Percentiles rank a stretch among this genome's conserved stretches.
phyloP scores from a whole-genome alignment of 1,139 yeast species.

The Magnusiomyces ingens region DNA sequence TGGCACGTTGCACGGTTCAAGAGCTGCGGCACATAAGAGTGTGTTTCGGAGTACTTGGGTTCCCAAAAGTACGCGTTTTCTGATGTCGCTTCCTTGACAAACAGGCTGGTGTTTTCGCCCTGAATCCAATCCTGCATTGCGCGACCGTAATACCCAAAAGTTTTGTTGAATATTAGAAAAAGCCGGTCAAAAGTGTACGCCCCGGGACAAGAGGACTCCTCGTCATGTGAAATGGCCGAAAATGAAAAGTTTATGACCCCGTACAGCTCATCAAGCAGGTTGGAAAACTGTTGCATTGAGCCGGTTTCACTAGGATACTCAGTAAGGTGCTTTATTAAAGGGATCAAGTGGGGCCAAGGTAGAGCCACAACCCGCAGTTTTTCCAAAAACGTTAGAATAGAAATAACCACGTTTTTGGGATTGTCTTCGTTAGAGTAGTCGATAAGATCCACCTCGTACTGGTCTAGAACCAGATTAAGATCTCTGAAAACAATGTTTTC shows the following conservation, averaged over 20 bases:
- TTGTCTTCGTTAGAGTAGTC: not conserved
- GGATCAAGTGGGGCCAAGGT: not conserved
- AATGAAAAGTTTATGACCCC: not conserved
- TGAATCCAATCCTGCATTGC: conserved; percentile 3
- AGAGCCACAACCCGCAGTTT: not conserved
- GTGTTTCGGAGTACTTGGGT: not conserved
- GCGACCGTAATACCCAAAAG: not conserved
- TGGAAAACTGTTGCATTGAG: not conserved
- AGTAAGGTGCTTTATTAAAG: not conserved
- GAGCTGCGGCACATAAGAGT: not conserved
- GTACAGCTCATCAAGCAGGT: not conserved
- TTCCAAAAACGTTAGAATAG: not conserved
- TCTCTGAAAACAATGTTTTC: not conserved
- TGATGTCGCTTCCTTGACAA: not conserved
- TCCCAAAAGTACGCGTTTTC: conserved; percentile 1
- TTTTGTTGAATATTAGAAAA: not conserved
- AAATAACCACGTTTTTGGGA: not conserved
- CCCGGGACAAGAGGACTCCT: not conserved
- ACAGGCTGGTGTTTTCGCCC: not conserved
- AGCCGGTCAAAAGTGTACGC: not conserved
- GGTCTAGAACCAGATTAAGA: not conserved
- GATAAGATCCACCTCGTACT: not conserved
- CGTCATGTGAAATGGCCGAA: not conserved
- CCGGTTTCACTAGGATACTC: not conserved
- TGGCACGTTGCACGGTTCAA: conserved; percentile 2